Percentiles rank a stretch among this genome's conserved stretches.
Conservation (phyloP, 148 eudicot species). For the Linanthus parryae region DNA sequence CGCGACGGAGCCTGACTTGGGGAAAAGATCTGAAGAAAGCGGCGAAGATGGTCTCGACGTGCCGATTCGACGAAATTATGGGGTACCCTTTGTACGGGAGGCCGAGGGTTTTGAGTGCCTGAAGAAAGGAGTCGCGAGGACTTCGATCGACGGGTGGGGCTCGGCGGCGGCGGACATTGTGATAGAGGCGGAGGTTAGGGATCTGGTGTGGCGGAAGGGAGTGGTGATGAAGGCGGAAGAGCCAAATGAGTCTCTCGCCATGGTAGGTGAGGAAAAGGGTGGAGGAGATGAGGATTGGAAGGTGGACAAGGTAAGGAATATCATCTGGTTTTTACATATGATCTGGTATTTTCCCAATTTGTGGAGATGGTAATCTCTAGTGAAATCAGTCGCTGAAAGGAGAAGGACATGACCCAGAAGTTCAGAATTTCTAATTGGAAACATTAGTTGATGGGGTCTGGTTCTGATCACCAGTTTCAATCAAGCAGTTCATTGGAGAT, state of each 20-base stretch:
- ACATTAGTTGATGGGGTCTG: constrained; percentile 11
- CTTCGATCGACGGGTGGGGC: constrained; percentile 54
- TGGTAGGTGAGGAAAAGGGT: too few species aligned
- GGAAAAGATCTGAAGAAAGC: constrained; percentile 66
- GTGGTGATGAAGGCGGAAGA: too few species aligned
- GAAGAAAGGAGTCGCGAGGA: constrained; percentile 41
- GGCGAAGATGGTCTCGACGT: constrained; percentile 86
- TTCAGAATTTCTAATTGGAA: constrained; percentile 16
- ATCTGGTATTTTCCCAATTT: too few species aligned
- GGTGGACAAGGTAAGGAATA: too few species aligned
- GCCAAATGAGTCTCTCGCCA: too few species aligned
- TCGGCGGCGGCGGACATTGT: constrained; percentile 16
- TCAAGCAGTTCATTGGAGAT: constrained; percentile 69
- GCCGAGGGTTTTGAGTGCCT: constrained; percentile 34
- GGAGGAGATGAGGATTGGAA: too few species aligned
- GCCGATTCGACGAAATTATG: constrained; percentile 53
- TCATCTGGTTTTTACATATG: too few species aligned
- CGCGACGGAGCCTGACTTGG: constrained; percentile 46
- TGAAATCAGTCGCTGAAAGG: constrained; percentile 20
- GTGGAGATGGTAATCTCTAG: constrained; percentile 24
- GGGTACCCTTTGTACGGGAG: constrained; percentile 60
- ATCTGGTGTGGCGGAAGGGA: too few species aligned
- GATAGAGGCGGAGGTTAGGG: constrained; percentile 1
- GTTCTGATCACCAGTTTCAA: constrained; percentile 32
- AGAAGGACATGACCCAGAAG: constrained; percentile 14